Base-by-base conservation (phyloP, 192 early-diverging fungal species). In the Backusella liffmaniae region DNA sequence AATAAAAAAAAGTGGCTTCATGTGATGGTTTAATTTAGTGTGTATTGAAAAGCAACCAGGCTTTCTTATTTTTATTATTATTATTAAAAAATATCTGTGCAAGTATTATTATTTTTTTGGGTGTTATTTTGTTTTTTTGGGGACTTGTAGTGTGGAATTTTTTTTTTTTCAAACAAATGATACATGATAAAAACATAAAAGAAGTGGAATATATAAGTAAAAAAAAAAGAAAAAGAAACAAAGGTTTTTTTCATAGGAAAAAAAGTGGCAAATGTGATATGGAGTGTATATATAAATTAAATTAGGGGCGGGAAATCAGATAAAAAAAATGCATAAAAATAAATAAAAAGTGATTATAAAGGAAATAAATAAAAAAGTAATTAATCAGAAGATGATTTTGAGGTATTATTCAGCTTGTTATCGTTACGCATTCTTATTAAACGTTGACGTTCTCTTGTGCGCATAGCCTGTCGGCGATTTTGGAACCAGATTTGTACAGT, bases 401-500 rank as follows among this genome's bases (percentile, higher is more conserved):
- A 30, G 30, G 49, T 73, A 34, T 49, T 49, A 49, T 51, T 56
- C 1, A 36, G 30, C 37, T 51, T 76, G 53, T 59, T 42, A 30
- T 65, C 51, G 35, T 72, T 49, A 26, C 69, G 76, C 46, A 77
- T 34, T 72, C 41, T 21, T 16, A 70, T 59, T n/a, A 77, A 46
- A 13, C 73, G 35, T 34, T 74, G 73, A 13, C 78, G 53, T 75
- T 79, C 73, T 30, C 73, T 53, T 78, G 89, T 87, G 34, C 88
- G 87, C 51, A 90, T 89, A 66, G 89, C 90, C 78, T 97, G 96
- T 37, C 97, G 89, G 78, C 91, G 92, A 86, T 98, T 98, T 81
- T 98, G 97, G 82, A 98, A 98, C 97, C 97, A 98, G 68, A 98
- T 95, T 84, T 98, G 97, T 23, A 98, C 93, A 0, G 93, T 94